These are phyloP conservation scores for Ploettnerulaceae sp. DNA, from an alignment of 2,329 filamentous ascomycete genomes.

Conservation along the genomic window DNA sequence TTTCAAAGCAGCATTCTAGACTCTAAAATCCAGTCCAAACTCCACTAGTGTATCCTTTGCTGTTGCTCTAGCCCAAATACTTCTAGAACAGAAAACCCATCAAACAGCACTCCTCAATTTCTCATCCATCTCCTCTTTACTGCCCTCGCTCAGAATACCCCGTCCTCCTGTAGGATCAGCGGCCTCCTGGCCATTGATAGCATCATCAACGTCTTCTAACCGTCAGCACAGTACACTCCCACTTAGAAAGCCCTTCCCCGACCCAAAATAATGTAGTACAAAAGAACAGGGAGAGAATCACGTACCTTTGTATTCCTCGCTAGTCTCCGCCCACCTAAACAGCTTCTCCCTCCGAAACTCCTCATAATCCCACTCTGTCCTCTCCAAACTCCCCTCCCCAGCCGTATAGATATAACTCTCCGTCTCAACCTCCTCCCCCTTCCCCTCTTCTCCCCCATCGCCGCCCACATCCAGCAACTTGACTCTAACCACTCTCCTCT, in stretches of 20 bases:
- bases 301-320: constrained; percentile 24
- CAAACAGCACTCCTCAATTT: constrained; percentile 7
- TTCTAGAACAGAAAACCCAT: too few relatives aligned
- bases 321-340: constrained; percentile 40
- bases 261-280: not conserved
- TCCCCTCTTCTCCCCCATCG: constrained; percentile 9
- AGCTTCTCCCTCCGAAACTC: constrained; percentile 76
- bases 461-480: constrained; percentile 39
- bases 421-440: constrained; percentile 32
- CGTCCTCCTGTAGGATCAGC: constrained; percentile 15
- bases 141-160: not conserved
- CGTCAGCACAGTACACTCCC: constrained; percentile 4
- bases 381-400: constrained; percentile 51
- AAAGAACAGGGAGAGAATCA: not conserved
- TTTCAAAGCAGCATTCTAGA: too few relatives aligned
- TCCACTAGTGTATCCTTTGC: too few relatives aligned
- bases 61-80: too few relatives aligned
- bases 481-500: constrained; percentile 49
- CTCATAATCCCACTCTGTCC: constrained; percentile 80
- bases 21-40: too few relatives aligned
- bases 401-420: constrained; percentile 61
- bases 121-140: not conserved
- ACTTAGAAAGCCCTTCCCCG: not conserved
- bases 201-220: constrained; percentile 13
- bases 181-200: not conserved